phyloP scores from a whole-genome alignment of 78 protist genomes.

The Bigelowiella natans region DNA sequence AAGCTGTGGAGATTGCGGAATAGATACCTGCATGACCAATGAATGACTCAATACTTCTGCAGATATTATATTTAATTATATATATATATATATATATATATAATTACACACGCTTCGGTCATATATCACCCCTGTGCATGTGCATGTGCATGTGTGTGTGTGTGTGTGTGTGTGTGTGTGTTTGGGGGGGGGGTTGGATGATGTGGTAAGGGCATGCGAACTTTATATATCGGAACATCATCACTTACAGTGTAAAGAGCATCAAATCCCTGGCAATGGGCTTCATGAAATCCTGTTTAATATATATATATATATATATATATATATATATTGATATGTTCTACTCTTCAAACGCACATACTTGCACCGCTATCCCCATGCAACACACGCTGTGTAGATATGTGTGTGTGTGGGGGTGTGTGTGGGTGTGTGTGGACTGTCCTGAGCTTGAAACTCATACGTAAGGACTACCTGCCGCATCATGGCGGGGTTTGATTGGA shows the following conservation, averaged over 20 bases:
- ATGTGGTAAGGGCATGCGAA: not conserved
- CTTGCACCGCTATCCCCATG: too few relatives aligned
- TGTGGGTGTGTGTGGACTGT: too few relatives aligned
- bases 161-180: not conserved
- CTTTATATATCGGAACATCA: not conserved
- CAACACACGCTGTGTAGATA: too few relatives aligned
- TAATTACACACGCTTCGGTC: not conserved
- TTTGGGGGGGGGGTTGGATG: too few relatives aligned
- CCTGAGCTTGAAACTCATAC: too few relatives aligned
- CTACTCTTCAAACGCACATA: too few relatives aligned
- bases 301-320: too few relatives aligned
- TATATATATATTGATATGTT: too few relatives aligned
- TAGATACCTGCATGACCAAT: not conserved
- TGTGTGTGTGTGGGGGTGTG: too few relatives aligned
- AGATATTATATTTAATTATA: not conserved
- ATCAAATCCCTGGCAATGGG: not conserved
- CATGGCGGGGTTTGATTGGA: too few relatives aligned
- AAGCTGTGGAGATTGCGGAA: not conserved
- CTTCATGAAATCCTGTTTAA: not conserved
- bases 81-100: not conserved
- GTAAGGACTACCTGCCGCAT: too few relatives aligned
- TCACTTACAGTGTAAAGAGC: not conserved
- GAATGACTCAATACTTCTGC: not conserved
- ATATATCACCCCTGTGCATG: not conserved
- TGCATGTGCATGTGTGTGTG: not conserved